Conservation (phyloP, 169 alveolate genomes). For the Neospora caninum region DNA sequence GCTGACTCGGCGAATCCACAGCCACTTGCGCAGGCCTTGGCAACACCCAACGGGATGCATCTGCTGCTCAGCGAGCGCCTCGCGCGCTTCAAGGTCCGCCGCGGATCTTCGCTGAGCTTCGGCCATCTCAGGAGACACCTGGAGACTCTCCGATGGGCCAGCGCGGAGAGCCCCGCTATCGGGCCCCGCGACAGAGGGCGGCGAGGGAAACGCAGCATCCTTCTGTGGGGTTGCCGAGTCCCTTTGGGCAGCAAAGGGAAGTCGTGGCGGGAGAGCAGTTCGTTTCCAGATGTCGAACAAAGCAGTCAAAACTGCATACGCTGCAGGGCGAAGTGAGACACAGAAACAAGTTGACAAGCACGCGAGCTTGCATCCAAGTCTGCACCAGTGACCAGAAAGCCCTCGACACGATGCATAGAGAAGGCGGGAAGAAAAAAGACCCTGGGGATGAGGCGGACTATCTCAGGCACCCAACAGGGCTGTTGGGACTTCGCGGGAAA, state of each 20-base stretch:
- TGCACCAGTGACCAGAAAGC: neutral
- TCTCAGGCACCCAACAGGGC: too few species aligned
- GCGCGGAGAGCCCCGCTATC: too few species aligned
- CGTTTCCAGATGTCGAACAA: conserved; percentile 18
- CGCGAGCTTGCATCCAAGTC: neutral
- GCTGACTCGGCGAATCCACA: conserved; percentile 19
- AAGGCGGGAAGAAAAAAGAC: too few species aligned
- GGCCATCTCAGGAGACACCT: neutral
- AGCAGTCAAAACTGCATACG: neutral
- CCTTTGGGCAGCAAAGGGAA: conserved; percentile 4
- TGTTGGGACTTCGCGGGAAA: too few species aligned
- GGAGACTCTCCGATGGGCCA: neutral
- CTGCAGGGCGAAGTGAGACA: neutral
- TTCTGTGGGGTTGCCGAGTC: neutral
- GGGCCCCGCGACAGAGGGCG: too few species aligned
- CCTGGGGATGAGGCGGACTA: too few species aligned
- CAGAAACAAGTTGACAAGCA: neutral
- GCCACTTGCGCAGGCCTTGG: conserved; percentile 27
- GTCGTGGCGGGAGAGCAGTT: conserved; percentile 7
- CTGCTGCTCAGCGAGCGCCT: neutral
- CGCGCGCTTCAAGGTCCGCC: neutral
- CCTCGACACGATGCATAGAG: too few species aligned
- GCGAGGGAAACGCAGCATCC: too few species aligned
- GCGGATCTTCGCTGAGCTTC: neutral
- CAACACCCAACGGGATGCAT: conserved; percentile 14